Evolutionary conservation across 805 yeast species (phyloP).

Genomic region (Cyberlindnera xylosilytica): DNA sequence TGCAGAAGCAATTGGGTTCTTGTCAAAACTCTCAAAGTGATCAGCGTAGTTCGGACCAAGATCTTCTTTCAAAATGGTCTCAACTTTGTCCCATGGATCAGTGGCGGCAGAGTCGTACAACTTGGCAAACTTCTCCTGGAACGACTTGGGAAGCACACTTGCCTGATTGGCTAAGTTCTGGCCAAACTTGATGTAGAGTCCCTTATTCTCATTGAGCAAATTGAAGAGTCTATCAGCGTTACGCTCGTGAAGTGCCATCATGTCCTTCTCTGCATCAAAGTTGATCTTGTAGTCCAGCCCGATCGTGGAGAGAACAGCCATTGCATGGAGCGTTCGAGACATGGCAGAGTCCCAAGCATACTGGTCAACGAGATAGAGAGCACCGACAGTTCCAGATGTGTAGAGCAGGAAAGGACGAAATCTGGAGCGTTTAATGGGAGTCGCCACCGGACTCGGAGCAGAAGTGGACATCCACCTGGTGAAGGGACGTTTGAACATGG

Average conservation of each 20-base stretch:
- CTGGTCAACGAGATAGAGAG: conserved; percentile 34
- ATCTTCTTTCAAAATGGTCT: conserved; percentile 36
- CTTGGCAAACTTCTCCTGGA: conserved; percentile 51
- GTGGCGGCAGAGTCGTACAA: conserved; percentile 69
- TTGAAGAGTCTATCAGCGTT: conserved; percentile 50
- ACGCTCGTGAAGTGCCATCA: conserved; percentile 56
- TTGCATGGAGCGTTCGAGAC: conserved; percentile 50
- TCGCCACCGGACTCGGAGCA: background rate
- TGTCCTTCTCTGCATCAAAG: conserved; percentile 41
- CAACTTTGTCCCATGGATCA: conserved; percentile 48
- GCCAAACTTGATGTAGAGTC: conserved; percentile 72
- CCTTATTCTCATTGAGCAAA: conserved; percentile 46
- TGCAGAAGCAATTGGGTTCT: conserved; percentile 68
- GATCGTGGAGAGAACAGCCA: conserved; percentile 43
- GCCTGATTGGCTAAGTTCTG: conserved; percentile 81
- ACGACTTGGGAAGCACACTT: conserved; percentile 60
- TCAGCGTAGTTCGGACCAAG: conserved; percentile 42
- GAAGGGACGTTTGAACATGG: background rate
- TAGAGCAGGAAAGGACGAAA: conserved; percentile 2
- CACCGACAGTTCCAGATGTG: conserved; percentile 7
- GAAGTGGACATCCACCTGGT: background rate
- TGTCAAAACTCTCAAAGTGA: conserved; percentile 45
- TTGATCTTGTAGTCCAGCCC: conserved; percentile 61
- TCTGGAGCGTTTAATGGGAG: background rate
- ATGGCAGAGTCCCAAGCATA: conserved; percentile 45